Evolutionary conservation across 345 rosid species (phyloP).

Genomic region (Melaleuca quinquenervia): DNA sequence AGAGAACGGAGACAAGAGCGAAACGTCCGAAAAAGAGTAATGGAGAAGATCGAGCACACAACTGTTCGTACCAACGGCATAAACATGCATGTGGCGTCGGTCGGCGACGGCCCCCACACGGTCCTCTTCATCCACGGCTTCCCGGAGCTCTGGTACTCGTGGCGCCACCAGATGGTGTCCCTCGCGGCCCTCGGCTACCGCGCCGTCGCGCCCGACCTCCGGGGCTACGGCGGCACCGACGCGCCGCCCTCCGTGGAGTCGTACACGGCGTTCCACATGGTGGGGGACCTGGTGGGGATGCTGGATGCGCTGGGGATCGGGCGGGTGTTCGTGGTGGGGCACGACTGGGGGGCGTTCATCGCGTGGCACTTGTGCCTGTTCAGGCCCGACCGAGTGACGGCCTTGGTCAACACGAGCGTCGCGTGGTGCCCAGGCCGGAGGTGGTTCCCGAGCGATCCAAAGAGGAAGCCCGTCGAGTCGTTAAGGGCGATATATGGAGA

Average conservation of each 20-base stretch:
- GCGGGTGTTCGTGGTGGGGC: slow-evolving; percentile 54
- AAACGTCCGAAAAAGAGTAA: not conserved
- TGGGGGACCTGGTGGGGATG: slow-evolving; percentile 22
- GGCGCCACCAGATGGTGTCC: slow-evolving; percentile 67
- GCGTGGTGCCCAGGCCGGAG: slow-evolving; percentile 6
- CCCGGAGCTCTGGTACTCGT: slow-evolving; percentile 32
- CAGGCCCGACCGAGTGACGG: slow-evolving; percentile 58
- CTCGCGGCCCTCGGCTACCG: slow-evolving; percentile 53
- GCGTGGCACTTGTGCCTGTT: slow-evolving; percentile 60
- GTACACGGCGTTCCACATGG: slow-evolving; percentile 27
- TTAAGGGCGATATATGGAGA: slow-evolving; percentile 44
- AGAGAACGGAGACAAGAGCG: not conserved
- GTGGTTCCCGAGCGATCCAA: slow-evolving; percentile 29
- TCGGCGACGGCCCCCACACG: slow-evolving; percentile 10
- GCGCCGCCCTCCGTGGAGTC: slow-evolving; percentile 26
- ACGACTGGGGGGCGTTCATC: slow-evolving; percentile 65
- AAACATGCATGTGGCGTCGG: slow-evolving; percentile 19
- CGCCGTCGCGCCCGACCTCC: slow-evolving; percentile 67
- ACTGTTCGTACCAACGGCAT: slow-evolving; percentile 21
- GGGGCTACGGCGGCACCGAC: slow-evolving; percentile 65
- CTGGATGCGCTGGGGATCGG: slow-evolving; percentile 23
- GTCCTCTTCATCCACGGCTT: slow-evolving; percentile 22
- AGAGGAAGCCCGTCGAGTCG: slow-evolving; percentile 25
- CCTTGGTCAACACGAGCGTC: slow-evolving; percentile 57
- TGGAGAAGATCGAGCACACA: slow-evolving; percentile 22